A percentile compares a stretch with the other conserved stretches of the same genome.
These are phyloP conservation scores for Pseudonectria foliicola DNA, from an alignment of 2,329 filamentous ascomycete genomes.

Conservation along the genomic window DNA sequence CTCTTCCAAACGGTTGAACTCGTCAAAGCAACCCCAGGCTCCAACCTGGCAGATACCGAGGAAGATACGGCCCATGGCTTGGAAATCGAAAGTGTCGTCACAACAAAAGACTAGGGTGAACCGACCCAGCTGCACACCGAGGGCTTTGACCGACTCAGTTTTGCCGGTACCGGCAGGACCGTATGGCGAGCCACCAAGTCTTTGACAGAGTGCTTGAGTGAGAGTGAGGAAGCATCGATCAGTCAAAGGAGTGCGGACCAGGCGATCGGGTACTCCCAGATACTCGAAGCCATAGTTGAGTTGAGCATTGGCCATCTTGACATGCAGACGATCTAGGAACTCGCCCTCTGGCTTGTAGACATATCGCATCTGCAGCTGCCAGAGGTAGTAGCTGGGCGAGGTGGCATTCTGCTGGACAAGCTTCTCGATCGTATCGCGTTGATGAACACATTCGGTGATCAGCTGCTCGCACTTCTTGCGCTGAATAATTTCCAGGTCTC, in stretches of 20 bases:
- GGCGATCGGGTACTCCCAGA: constrained; percentile 87
- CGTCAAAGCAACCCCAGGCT: constrained; percentile 99
- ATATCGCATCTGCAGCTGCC: constrained; percentile 97
- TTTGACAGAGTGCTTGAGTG: constrained; percentile 90
- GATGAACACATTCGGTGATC: constrained; percentile 98
- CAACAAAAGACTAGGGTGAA: constrained; percentile 99
- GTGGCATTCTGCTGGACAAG: constrained; percentile 69
- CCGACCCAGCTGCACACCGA: constrained; percentile 90
- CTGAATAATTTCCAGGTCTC: constrained; percentile 77
- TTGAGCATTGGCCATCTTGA: constrained; percentile 95
- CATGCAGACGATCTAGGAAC: constrained; percentile 70
- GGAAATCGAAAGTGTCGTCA: constrained; percentile 99
- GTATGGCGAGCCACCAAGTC: constrained; percentile 93
- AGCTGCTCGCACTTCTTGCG: constrained; percentile 97
- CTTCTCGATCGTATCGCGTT: constrained; percentile 87
- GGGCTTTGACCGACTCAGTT: constrained; percentile 96
- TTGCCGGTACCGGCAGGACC: constrained; percentile 97
- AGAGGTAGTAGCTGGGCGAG: constrained; percentile 75
- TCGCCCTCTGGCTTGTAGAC: constrained; percentile 79
- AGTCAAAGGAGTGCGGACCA: constrained; percentile 93
- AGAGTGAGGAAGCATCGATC: constrained; percentile 98
- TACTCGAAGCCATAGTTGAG: constrained; percentile 98
- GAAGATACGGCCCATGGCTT: constrained; percentile 99
- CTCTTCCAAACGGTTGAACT: constrained; percentile 98
- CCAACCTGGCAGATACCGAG: constrained; percentile 98